Evolutionary conservation across 2,329 filamentous ascomycete genomes (phyloP).

Genomic region (Myriosclerotinia curreyana): DNA sequence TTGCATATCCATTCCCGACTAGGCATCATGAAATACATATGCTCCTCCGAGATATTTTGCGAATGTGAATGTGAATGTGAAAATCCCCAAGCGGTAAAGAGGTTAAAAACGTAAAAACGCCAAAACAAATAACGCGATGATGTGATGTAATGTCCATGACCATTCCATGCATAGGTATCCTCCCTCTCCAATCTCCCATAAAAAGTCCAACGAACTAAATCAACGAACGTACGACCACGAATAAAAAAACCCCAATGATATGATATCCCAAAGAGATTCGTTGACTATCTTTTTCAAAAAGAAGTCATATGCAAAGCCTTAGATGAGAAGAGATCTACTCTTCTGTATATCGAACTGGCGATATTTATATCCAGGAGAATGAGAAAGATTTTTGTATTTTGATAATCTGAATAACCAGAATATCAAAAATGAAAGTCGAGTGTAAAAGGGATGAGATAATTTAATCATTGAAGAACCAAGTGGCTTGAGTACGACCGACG

Average conservation of each 20-base stretch:
- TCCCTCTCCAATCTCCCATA: not conserved
- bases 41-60: not conserved
- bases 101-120: not conserved
- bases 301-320: constrained; percentile 16
- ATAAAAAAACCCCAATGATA: constrained; percentile 7
- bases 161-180: constrained; percentile 6
- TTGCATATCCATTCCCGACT: not conserved
- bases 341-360: constrained; percentile 6
- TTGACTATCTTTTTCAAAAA: constrained; percentile 18
- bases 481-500: constrained; percentile 44
- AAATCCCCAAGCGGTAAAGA: not conserved
- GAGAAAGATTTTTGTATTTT: constrained; percentile 10
- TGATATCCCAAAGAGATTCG: constrained; percentile 15
- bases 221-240: not conserved
- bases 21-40: constrained; percentile 4
- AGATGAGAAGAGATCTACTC: constrained; percentile 14
- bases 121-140: constrained; percentile 7
- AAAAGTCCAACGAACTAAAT: not conserved
- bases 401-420: constrained; percentile 9
- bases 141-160: not conserved
- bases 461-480: constrained; percentile 48
- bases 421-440: constrained; percentile 2
- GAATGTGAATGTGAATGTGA: not conserved
- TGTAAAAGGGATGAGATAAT: not conserved
- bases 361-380: constrained; percentile 15